Conservation (phyloP, 352 stramenopile genomes). For the Globisporangium iwayamae region DNA sequence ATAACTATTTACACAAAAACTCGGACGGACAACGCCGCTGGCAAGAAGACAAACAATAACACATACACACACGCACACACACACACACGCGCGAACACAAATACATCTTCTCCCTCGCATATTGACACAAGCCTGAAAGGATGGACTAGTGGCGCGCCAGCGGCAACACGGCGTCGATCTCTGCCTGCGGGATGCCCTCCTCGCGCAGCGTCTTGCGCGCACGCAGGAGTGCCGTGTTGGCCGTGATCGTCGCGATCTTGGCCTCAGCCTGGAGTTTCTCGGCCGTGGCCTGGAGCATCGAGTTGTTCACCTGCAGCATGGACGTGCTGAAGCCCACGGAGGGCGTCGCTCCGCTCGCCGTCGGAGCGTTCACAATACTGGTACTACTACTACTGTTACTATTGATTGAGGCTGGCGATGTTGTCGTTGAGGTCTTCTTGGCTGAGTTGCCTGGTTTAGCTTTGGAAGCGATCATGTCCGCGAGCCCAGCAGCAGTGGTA, state of each 20-base stretch:
- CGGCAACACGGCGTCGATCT: conserved; percentile 19
- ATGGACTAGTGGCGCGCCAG: conserved; percentile 7
- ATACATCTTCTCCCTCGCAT: not conserved
- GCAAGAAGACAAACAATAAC: too few species aligned
- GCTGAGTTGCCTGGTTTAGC: not conserved
- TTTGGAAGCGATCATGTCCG: not conserved
- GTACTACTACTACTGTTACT: not conserved
- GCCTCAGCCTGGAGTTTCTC: conserved; percentile 19
- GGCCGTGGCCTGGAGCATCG: conserved; percentile 16
- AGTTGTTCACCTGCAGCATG: conserved; percentile 16
- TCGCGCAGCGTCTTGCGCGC: conserved; percentile 15
- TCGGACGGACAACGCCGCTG: too few species aligned
- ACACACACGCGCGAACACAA: too few species aligned
- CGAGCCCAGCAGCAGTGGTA: conserved; percentile 1
- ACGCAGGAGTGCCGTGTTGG: conserved; percentile 17
- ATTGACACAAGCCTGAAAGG: not conserved
- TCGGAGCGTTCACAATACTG: not conserved
- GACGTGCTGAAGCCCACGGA: conserved; percentile 10
- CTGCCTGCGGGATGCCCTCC: conserved; percentile 16
- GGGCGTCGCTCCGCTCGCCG: not conserved
- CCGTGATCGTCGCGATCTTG: conserved; percentile 11
- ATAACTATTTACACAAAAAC: too few species aligned
- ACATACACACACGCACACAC: too few species aligned
- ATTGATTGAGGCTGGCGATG: not conserved
- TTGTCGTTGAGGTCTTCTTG: not conserved